Evolutionary conservation across 2,329 filamentous ascomycete genomes (phyloP).

Genomic region (Xylariomycetidae sp.): DNA sequence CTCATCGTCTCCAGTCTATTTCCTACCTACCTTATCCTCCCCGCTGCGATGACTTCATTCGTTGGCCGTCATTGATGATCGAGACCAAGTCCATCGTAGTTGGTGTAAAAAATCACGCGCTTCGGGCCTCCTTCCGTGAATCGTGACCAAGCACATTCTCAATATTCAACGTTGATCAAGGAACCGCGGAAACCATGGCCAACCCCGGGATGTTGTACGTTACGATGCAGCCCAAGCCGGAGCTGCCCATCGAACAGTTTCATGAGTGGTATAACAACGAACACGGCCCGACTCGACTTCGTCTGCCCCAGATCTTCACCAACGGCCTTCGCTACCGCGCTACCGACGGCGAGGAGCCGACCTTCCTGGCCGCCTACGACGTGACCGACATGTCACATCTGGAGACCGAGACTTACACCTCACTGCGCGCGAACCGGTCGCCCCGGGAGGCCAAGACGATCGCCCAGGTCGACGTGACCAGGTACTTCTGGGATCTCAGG

Average conservation of each 20-base stretch:
- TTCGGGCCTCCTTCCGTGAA: too few relatives aligned
- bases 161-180: too few relatives aligned
- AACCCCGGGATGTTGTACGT: constrained; percentile 72
- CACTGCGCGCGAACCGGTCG: constrained; percentile 53
- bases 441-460: constrained; percentile 48
- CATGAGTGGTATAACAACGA: constrained; percentile 95
- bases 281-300: constrained; percentile 75
- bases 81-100: too few relatives aligned
- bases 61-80: too few relatives aligned
- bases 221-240: constrained; percentile 72
- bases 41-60: too few relatives aligned
- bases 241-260: constrained; percentile 62
- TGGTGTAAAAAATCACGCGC: too few relatives aligned
- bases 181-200: constrained; percentile 31
- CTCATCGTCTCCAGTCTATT: too few relatives aligned
- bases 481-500: constrained; percentile 65
- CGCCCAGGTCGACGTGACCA: constrained; percentile 55
- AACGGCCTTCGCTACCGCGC: constrained; percentile 78
- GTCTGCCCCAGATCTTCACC: constrained; percentile 63
- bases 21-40: too few relatives aligned
- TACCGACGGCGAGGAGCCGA: constrained; percentile 54
- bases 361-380: constrained; percentile 78
- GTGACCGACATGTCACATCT: constrained; percentile 68
- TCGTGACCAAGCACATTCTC: too few relatives aligned
- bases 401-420: constrained; percentile 62